Conservation (phyloP, 768 basidiomycete genomes). For the Phaeolepiota aurea region DNA sequence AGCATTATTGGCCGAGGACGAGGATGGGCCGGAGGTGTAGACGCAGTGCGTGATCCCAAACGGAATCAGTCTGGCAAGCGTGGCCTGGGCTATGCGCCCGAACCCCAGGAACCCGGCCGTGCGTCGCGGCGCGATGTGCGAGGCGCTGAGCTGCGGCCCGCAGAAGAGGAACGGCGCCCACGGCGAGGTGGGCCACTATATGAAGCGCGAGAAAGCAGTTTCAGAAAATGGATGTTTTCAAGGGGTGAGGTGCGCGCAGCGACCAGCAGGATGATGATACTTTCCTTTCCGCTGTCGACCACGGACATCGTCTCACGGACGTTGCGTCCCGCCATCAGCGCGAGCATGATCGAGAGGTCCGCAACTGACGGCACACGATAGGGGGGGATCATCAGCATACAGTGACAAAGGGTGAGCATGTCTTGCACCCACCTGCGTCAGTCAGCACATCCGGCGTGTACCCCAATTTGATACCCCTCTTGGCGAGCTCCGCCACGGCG, state of each 20-base stretch:
- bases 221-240: no score
- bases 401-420: background rate
- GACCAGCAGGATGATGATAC: constrained; percentile 10
- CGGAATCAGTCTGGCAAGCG: constrained; percentile 66
- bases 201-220: background rate
- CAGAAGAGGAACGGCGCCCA: constrained; percentile 86
- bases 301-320: constrained; percentile 53
- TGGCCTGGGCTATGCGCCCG: constrained; percentile 87
- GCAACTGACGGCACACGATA: constrained; percentile 49
- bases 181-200: constrained; percentile 68
- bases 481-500: constrained; percentile 48
- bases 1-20: constrained; percentile 33
- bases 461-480: constrained; percentile 65
- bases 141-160: constrained; percentile 70
- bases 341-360: constrained; percentile 84
- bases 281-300: constrained; percentile 63
- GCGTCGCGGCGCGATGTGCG: constrained; percentile 36
- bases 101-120: constrained; percentile 92
- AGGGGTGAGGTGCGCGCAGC: constrained; percentile 1
- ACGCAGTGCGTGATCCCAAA: constrained; percentile 75
- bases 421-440: constrained; percentile 91
- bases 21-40: constrained; percentile 55
- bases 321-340: constrained; percentile 88
- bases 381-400: no score
- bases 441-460: constrained; percentile 93